Percentiles rank a stretch among this genome's conserved stretches.
Evolutionary conservation across 2,329 filamentous ascomycete genomes (phyloP).

Genomic region (Chrysosporium keratinophilum): DNA sequence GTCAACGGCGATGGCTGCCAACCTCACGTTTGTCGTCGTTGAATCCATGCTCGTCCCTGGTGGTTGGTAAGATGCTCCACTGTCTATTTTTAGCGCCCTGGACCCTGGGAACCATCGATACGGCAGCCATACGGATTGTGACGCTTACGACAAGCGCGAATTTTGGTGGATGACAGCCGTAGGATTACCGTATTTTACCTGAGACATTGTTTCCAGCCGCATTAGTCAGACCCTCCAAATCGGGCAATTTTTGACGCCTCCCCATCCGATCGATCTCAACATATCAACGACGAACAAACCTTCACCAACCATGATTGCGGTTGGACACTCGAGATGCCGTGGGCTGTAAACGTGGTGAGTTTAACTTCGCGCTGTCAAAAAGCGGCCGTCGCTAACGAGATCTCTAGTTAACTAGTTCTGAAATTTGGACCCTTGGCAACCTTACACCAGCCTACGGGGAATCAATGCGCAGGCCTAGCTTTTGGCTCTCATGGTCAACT

Average conservation of each 20-base stretch:
- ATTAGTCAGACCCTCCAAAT: not conserved
- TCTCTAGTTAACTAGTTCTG: not conserved
- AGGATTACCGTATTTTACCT: slow-evolving; percentile 8
- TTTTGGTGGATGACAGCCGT: not conserved
- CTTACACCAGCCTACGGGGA: not conserved
- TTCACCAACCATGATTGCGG: not conserved
- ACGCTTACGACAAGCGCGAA: not conserved
- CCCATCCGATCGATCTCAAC: not conserved
- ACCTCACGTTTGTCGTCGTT: not conserved
- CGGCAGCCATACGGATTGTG: not conserved
- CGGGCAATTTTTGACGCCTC: slow-evolving; percentile 1
- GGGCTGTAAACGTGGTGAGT: slow-evolving; percentile 2
- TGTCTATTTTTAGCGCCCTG: slow-evolving; percentile 3
- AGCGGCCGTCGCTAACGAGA: not conserved
- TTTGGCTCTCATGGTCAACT: slow-evolving; percentile 1
- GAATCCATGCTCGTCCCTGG: not conserved
- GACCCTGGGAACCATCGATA: not conserved
- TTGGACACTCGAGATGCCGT: too few relatives aligned
- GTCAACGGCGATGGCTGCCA: too few relatives aligned
- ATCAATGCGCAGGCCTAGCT: not conserved
- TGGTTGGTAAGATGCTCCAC: too few relatives aligned
- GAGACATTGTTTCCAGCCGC: slow-evolving; percentile 9
- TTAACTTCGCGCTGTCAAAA: not conserved
- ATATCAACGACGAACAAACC: not conserved
- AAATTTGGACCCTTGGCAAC: not conserved